Conservation (phyloP, 768 basidiomycete species). For the Amanita inopinata region DNA sequence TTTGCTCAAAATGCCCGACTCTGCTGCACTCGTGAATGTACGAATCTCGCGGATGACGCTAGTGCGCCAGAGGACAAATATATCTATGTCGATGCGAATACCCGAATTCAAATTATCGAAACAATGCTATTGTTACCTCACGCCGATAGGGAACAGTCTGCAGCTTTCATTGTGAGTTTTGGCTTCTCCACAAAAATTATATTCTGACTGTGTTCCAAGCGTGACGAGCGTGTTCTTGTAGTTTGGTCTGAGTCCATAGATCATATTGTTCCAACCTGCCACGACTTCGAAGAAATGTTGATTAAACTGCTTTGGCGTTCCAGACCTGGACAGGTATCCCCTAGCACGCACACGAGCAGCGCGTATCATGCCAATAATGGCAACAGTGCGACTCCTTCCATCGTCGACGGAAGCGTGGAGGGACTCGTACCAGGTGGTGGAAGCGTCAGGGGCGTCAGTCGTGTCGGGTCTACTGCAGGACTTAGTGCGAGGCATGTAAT, state of each 20-base stretch:
- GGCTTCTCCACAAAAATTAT: background rate
- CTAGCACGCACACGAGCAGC: conserved; percentile 11
- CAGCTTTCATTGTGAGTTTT: conserved; percentile 71
- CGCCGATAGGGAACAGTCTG: conserved; percentile 80
- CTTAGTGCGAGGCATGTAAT: too few species aligned
- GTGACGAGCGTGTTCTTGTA: conserved; percentile 76
- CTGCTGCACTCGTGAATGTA: too few species aligned
- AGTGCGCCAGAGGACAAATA: conserved; percentile 47
- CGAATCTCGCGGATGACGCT: too few species aligned
- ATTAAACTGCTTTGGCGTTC: conserved; percentile 75
- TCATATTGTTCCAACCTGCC: conserved; percentile 61
- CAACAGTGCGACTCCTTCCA: conserved; percentile 1
- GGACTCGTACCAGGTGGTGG: background rate
- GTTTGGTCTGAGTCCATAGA: conserved; percentile 81
- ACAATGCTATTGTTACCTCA: conserved; percentile 68
- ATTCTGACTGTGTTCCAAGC: conserved; percentile 25
- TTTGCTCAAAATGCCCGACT: background rate
- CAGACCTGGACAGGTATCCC: conserved; percentile 18
- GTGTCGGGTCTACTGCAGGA: background rate
- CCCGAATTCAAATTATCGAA: conserved; percentile 78
- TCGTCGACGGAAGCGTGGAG: conserved; percentile 3
- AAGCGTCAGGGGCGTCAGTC: conserved; percentile 6
- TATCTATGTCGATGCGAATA: conserved; percentile 71
- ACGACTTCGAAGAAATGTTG: conserved; percentile 68
- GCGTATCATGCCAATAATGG: conserved; percentile 9